Base-by-base conservation (phyloP, 1,284 basidiomycete genomes). In the Anthracocystis walkeri region DNA sequence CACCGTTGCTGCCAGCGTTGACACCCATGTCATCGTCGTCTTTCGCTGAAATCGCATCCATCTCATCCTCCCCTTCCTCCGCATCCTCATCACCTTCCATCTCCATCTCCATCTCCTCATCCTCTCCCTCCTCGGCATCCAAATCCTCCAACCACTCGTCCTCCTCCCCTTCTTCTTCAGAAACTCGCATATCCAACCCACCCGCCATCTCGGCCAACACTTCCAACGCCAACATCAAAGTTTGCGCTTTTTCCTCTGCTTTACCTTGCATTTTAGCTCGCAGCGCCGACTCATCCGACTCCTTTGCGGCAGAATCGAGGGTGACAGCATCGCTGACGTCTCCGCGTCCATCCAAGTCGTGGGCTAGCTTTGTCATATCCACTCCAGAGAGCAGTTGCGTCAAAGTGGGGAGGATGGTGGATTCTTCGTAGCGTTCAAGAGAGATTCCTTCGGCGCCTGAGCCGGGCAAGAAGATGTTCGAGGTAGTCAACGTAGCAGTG, bases 181-280 rank as follows among this genome's bases (percentile, higher is more conserved):
- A 50, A 12, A 50, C 49, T 45, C 29, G 44, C 31, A 50, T 54
- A 11, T 75, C 79, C 4, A 81, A 29, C 42, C 52, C 27, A 14
- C 58, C 75, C 14, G 69, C 72, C 61, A 82, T 57, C 59, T 84
- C 82, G 16, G 81, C 79, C 2, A 83, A 44, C 5, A 82, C 59
- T 45, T 84, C 82, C 25, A 83, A 57, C 18, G 81, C 78, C 12
- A 83, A 70, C 63, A 76, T 68, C 16, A 75, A 35, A 16, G 68
- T 81, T 33, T 80, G 75, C 23, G 74, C 62, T 46, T 74, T 74
- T 41, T 79, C 79, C 45, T 73, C 65, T 4, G 78, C 79, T 25
- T 69, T 72, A 10, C 50, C 65, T 46, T 74, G 65, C 62, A 69
- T 65, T 50, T 69, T 75, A 0, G 65, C 59, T 4, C 62, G 49